phyloP scores from a whole-genome alignment of 2,329 filamentous ascomycete species.

The Aureobasidium mangrovei region DNA sequence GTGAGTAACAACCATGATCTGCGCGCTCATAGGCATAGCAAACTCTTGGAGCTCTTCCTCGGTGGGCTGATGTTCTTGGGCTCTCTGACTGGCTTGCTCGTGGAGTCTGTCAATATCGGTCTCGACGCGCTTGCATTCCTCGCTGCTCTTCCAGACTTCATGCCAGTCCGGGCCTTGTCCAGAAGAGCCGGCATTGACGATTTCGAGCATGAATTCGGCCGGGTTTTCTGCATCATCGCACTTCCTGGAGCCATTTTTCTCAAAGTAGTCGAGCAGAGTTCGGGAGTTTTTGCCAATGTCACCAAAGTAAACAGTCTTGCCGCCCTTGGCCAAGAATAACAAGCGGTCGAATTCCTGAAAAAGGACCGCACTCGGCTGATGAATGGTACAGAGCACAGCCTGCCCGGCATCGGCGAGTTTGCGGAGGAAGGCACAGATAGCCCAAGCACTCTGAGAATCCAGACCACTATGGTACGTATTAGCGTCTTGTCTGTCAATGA shows the following conservation, averaged over 20 bases:
- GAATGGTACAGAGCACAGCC: constrained; percentile 93
- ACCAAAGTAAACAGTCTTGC: constrained; percentile 73
- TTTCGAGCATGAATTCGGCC: constrained; percentile 65
- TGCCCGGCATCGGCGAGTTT: constrained; percentile 84
- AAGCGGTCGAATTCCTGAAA: constrained; percentile 86
- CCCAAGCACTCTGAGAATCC: constrained; percentile 88
- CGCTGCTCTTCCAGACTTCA: constrained; percentile 31
- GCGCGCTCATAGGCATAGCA: constrained; percentile 32
- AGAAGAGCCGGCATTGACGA: constrained; percentile 24
- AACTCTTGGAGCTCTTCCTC: constrained; percentile 36
- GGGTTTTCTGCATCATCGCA: constrained; percentile 54
- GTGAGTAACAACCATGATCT: constrained; percentile 31
- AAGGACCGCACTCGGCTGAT: constrained; percentile 91
- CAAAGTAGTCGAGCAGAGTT: constrained; percentile 54
- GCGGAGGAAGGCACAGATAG: constrained; percentile 78
- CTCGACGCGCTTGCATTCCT: constrained; percentile 26
- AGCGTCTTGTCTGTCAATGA: neutral
- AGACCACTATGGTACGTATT: constrained; percentile 55
- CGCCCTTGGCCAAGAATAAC: constrained; percentile 67
- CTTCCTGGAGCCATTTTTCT: constrained; percentile 48
- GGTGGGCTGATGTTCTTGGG: constrained; percentile 8
- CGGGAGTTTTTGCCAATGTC: constrained; percentile 67
- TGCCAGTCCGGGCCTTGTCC: constrained; percentile 32
- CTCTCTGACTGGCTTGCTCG: constrained; percentile 28
- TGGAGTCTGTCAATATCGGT: constrained; percentile 32